Conservation (phyloP, 371 early-diverging fungal species). For the Rhizopus stolonifer region DNA sequence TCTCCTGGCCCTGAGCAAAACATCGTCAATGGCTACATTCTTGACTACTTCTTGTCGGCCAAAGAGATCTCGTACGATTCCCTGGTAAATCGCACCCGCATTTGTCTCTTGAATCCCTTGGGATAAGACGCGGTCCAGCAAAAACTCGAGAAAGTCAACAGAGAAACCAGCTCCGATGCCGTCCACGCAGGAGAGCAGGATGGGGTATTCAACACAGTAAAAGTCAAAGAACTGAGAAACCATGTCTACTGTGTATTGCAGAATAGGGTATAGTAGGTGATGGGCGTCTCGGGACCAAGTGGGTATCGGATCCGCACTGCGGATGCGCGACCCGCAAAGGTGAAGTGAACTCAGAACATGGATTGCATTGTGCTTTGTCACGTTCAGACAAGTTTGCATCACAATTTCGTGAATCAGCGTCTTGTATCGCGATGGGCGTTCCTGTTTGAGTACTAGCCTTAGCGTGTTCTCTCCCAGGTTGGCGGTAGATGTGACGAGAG, state of each 20-base stretch:
- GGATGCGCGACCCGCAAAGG: constrained; percentile 38
- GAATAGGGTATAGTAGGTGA: constrained; percentile 32
- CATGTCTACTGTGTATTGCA: constrained; percentile 36
- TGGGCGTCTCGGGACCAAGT: constrained; percentile 41
- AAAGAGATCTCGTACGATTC: constrained; percentile 43
- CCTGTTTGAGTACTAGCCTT: constrained; percentile 7
- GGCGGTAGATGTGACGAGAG: constrained; percentile 12
- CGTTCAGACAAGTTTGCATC: constrained; percentile 22
- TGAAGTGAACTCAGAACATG: constrained; percentile 44
- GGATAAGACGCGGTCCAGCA: constrained; percentile 34
- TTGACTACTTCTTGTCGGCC: constrained; percentile 47
- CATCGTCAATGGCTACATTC: constrained; percentile 43
- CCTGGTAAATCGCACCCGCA: constrained; percentile 47
- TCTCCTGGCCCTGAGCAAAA: constrained; percentile 30
- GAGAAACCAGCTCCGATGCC: constrained; percentile 47
- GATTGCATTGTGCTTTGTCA: constrained; percentile 47
- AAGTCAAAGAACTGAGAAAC: constrained; percentile 43
- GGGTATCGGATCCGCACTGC: constrained; percentile 41
- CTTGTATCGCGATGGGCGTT: constrained; percentile 3
- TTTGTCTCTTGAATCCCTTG: constrained; percentile 39
- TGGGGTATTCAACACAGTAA: constrained; percentile 50
- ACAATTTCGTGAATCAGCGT: constrained; percentile 25
- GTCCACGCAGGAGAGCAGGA: constrained; percentile 47
- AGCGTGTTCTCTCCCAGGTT: constrained; percentile 8
- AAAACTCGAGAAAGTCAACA: constrained; percentile 48